Evolutionary conservation across 139 green algal species (phyloP), one percentile per base, ranked within the genome.

Genomic region (Picochlorum sp.): DNA sequence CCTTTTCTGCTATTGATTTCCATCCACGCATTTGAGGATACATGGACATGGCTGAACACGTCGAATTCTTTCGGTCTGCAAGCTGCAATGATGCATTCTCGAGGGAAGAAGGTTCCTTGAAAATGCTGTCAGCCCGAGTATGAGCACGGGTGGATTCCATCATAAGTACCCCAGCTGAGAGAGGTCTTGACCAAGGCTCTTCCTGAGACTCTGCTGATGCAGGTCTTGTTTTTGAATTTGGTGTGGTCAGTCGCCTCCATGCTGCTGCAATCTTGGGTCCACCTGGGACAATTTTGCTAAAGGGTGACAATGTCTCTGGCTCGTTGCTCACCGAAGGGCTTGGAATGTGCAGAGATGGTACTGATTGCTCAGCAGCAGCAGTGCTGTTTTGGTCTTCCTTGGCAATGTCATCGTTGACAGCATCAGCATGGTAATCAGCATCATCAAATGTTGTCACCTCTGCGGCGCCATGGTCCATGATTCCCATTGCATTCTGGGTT

Each of bases 281-380:
- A 26, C 47, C 58, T 28, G 58, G 58, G 13, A 65, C 23, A 18
- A 58, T 65, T 65, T 65, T 65, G 18, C n/a, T 23, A 11, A 65
- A 32, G 16, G 58, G 58, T 18, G 58, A 65, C 1, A 45, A n/a
- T 65, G 23, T 65, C n/a, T 54, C 47, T 3, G 47, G 8, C 11
- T 54, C 47, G n/a, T 54, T 54, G 15, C 47, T 54, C 1, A 21
- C 13, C n/a, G 47, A 26, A 26, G 47, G 47, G n/a, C 47, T 54
- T 24, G 47, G 47, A 13, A 54, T 54, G 47, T 54, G 18, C 2
- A 54, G 6, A 26, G 47, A 21, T 21, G 16, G 47, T 20, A 54
- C 34, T 41, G 34, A 41, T 41, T 41, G 34, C 8, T 41, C 34
- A 11, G 34, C 34, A 41, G 8, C 8, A 41, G 8, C 34, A 14